Evolutionary conservation across 2,329 filamentous ascomycete species (phyloP), one percentile per base, ranked within the genome.

Genomic region (Didymella pomorum): DNA sequence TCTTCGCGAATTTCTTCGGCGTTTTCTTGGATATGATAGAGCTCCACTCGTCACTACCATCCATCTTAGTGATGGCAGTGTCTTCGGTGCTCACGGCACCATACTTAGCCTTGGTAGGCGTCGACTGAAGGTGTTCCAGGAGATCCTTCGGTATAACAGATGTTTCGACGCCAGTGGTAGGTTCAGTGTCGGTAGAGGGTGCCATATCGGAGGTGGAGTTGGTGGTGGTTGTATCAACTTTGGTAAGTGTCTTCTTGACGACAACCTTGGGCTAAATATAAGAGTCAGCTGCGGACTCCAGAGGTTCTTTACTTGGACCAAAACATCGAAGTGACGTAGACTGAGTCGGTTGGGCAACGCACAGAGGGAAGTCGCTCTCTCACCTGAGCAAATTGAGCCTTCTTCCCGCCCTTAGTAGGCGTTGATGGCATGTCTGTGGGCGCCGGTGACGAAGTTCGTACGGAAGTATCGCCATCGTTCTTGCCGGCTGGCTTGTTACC

Each of bases 391-490:
- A n/a, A 35, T 12, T 4, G 35, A 1, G 29, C 20, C 16, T 47
- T 49, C 42, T 25, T 54, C 6, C 46, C 46, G n/a, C 12, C n/a
- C 7, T 52, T 63, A 8, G 31, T 33, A 11, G 60, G 54, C 7
- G 65, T 61, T 0, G 44, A 37, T 11, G 63, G 56, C 11, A 25
- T 33, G 14, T 53, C 46, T 49, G 56, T 43, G 31, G 49, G 51
- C 16, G 54, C 51, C 11, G 56, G 60, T 3, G 66, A 62, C 3
- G 63, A 60, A 4, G 65, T 52, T 14, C 55, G 60, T 3, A 64
- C 61, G 7, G 59, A 66, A 16, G 10, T 55, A 3, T 56, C 59
- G 1, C 48, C 56, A 44, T 64, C 65, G 1, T 66, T 60, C 11
- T 59, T 61, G 5, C 37, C 8, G 14, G 53, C 26, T 4, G 57